Conservation (phyloP, 805 yeast genomes). For the Starmerella bombicola region DNA sequence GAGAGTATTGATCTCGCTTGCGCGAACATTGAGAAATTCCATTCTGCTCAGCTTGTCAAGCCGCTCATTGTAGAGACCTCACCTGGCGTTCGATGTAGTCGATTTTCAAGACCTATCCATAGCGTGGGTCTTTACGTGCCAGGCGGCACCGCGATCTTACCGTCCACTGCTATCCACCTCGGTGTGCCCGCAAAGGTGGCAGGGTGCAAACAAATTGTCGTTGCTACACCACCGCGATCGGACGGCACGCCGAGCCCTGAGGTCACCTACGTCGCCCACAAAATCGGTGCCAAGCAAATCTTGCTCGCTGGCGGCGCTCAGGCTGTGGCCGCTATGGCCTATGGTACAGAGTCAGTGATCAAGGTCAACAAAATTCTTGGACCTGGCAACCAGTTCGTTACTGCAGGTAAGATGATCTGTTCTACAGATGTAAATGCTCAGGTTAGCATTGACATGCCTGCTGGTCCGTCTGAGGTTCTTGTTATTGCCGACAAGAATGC, state of each 20-base stretch:
- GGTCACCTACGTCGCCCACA: constrained; percentile 93
- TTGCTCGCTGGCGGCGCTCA: constrained; percentile 99
- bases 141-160: constrained; percentile 97
- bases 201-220: constrained; percentile 78
- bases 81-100: constrained; percentile 86
- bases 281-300: constrained; percentile 80
- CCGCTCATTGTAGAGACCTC: constrained; percentile 74
- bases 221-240: constrained; percentile 92
- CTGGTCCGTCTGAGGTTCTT: constrained; percentile 96
- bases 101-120: constrained; percentile 91
- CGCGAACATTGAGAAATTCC: constrained; percentile 81
- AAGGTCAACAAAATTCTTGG: constrained; percentile 96
- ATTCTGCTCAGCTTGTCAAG: constrained; percentile 72
- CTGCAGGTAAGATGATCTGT: constrained; percentile 97
- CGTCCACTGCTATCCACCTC: constrained; percentile 94
- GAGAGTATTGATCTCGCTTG: constrained; percentile 82
- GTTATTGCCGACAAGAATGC: constrained; percentile 81
- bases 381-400: constrained; percentile 98
- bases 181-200: constrained; percentile 99
- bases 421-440: constrained; percentile 90
- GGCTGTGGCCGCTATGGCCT: constrained; percentile 98
- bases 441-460: constrained; percentile 98
- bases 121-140: constrained; percentile 93
- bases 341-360: constrained; percentile 85
- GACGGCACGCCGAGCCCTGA: constrained; percentile 94